A percentile compares a stretch with the other conserved stretches of the same genome.
These are phyloP conservation scores for Papiliotrema terrestris DNA, from an alignment of 1,284 basidiomycete genomes.

Conservation along the genomic window DNA sequence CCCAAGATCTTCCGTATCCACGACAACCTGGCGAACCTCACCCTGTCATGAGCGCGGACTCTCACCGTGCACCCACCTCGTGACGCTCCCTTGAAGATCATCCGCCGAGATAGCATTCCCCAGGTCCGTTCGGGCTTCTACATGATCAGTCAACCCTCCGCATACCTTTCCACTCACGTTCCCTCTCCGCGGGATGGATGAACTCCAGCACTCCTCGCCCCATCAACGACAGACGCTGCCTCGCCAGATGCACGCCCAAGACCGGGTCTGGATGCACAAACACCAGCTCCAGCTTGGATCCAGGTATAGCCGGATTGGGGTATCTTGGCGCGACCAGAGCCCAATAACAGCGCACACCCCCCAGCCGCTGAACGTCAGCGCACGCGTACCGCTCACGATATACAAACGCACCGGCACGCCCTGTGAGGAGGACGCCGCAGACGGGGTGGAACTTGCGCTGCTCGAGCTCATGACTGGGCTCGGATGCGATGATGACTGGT, in stretches of 20 bases:
- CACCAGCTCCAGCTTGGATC: constrained; percentile 56
- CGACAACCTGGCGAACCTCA: constrained; percentile 52
- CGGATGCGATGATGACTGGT: too few relatives aligned
- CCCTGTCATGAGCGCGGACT: constrained; percentile 20
- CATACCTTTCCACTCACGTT: constrained; percentile 50
- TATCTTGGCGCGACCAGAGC: constrained; percentile 35
- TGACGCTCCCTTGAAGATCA: constrained; percentile 86
- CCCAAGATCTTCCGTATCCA: constrained; percentile 52
- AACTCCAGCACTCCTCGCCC: constrained; percentile 76
- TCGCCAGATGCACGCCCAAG: constrained; percentile 68
- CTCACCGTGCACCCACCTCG: constrained; percentile 58
- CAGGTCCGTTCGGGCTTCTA: constrained; percentile 67
- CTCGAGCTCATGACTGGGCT: too few relatives aligned
- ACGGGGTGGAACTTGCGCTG: constrained; percentile 1
- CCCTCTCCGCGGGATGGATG: constrained; percentile 84
- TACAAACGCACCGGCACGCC: constrained; percentile 1
- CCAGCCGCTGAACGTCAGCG: constrained; percentile 23
- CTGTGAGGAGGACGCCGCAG: background rate
- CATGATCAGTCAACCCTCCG: background rate
- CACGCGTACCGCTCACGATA: background rate
- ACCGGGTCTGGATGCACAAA: constrained; percentile 90
- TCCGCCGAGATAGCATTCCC: constrained; percentile 71
- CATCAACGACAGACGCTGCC: constrained; percentile 65
- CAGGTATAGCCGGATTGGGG: constrained; percentile 7
- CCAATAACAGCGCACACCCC: constrained; percentile 45